Evolutionary conservation across 1,284 basidiomycete species (phyloP).

Genomic region (Ustilago bromivora): DNA sequence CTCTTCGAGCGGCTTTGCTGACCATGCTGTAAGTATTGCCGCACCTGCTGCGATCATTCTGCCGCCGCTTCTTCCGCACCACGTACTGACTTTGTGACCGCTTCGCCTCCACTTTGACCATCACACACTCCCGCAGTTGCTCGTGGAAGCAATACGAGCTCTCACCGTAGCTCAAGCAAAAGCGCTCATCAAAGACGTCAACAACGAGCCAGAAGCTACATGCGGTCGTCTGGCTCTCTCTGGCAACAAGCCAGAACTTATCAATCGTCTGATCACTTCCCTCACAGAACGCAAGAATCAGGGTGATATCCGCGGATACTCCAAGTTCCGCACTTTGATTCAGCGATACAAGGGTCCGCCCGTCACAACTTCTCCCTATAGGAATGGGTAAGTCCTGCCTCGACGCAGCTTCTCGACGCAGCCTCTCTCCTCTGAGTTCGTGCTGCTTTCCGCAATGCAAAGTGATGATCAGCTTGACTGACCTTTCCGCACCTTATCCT

Average conservation of each 20-base stretch:
- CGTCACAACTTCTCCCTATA: constrained; percentile 5
- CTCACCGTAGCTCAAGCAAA: constrained; percentile 60
- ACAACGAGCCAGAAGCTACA: constrained; percentile 44
- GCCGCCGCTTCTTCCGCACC: background rate
- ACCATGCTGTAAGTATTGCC: constrained; percentile 23
- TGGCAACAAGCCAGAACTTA: constrained; percentile 59
- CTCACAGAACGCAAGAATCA: constrained; percentile 34
- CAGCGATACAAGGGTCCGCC: constrained; percentile 30
- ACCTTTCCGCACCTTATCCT: background rate
- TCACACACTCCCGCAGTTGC: constrained; percentile 11
- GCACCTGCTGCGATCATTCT: background rate
- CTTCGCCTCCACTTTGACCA: background rate
- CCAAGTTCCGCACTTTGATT: constrained; percentile 44
- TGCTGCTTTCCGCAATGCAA: background rate
- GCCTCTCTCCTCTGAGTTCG: background rate
- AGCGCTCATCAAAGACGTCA: constrained; percentile 56
- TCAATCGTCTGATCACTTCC: constrained; percentile 36
- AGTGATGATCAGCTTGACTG: background rate
- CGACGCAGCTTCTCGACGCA: background rate
- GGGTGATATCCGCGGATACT: constrained; percentile 40
- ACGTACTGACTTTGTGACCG: constrained; percentile 5
- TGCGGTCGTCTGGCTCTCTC: constrained; percentile 44
- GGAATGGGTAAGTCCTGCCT: constrained; percentile 22
- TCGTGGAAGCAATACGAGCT: constrained; percentile 34
- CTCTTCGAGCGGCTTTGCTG: constrained; percentile 38